Evolutionary conservation across 495 filamentous ascomycete genomes (phyloP).

Genomic region (Hypoxylon crocopeplum): DNA sequence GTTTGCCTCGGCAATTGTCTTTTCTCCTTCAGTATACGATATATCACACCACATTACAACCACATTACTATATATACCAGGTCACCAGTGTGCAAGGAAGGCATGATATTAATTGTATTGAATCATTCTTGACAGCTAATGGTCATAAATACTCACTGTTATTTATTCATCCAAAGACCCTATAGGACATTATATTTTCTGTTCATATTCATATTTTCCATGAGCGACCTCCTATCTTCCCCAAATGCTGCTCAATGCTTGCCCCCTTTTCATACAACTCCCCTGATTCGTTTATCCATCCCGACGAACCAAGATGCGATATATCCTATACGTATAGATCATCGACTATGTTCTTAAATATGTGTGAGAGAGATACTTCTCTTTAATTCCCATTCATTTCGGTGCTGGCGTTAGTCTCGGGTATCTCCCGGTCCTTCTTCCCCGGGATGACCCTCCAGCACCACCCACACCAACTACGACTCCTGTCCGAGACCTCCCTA

Average conservation of each 20-base stretch:
- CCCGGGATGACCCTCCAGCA: conserved; percentile 65
- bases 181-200: not conserved
- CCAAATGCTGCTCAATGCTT: too few relatives aligned
- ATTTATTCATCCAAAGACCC: too few relatives aligned
- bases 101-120: too few relatives aligned
- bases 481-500: conserved; percentile 60
- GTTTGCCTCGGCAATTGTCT: not conserved
- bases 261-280: too few relatives aligned
- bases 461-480: conserved; percentile 73
- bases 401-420: not conserved
- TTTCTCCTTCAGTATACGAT: not conserved
- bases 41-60: not conserved
- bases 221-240: too few relatives aligned
- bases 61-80: too few relatives aligned
- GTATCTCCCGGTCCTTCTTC: conserved; percentile 42
- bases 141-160: too few relatives aligned
- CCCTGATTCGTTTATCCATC: not conserved
- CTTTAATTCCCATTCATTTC: not conserved
- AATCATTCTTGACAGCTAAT: too few relatives aligned
- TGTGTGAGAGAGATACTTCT: not conserved
- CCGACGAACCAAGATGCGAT: not conserved
- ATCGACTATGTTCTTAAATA: not conserved
- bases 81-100: too few relatives aligned
- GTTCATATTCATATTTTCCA: not conserved
- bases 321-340: not conserved